Conservation (phyloP, 2,329 filamentous ascomycete genomes). For the Beauveria sp. region DNA sequence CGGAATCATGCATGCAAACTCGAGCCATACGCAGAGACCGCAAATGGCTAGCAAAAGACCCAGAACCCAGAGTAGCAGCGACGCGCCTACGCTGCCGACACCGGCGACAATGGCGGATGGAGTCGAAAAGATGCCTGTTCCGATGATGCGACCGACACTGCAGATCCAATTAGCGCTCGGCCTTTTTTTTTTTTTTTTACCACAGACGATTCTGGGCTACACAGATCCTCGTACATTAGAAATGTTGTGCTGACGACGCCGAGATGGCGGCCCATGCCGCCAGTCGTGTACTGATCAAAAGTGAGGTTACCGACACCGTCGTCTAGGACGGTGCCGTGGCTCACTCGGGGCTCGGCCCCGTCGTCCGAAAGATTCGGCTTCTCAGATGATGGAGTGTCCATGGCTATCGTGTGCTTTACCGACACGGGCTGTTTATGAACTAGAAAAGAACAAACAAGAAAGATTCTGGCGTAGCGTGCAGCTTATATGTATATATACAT, state of each 20-base stretch:
- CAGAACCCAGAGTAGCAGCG: conserved; percentile 16
- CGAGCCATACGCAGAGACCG: conserved; percentile 13
- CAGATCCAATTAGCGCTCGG: background rate
- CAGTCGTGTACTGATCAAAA: conserved; percentile 17
- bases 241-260: conserved; percentile 17
- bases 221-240: conserved; percentile 12
- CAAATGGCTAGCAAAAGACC: conserved; percentile 13
- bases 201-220: no score
- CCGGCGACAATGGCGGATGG: conserved; percentile 16
- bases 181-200: background rate
- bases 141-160: conserved; percentile 18
- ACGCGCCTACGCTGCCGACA: conserved; percentile 16
- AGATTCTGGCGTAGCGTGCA: background rate
- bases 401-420: background rate
- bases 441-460: background rate
- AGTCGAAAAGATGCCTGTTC: conserved; percentile 18
- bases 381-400: background rate
- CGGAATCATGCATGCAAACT: conserved; percentile 16
- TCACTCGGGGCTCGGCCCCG: background rate
- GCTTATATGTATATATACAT: background rate
- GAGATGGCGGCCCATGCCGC: conserved; percentile 17
- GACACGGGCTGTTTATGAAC: no score
- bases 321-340: background rate
- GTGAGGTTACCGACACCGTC: conserved; percentile 14
- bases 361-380: background rate